Evolutionary conservation across 75 land plant genomes (phyloP), one percentile per base, ranked within the genome.

Genomic region (Ceratopteris richardii): DNA sequence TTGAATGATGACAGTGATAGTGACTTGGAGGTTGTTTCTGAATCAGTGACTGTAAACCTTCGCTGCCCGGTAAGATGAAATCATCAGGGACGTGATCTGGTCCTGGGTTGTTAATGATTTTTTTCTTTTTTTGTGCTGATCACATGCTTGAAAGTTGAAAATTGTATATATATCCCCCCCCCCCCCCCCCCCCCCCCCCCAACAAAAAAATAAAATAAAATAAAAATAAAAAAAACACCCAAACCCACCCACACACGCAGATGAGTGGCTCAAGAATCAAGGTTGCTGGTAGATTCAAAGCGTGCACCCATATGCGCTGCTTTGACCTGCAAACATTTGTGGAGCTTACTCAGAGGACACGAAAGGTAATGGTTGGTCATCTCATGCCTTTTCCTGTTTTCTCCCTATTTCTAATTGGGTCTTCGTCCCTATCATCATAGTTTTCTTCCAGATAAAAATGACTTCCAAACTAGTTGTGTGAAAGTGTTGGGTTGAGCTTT

Each of bases 201-300:
- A n/a, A n/a, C n/a, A n/a, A n/a, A n/a, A n/a, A n/a, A n/a, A n/a
- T n/a, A n/a, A n/a, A n/a, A n/a, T n/a, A n/a, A n/a, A n/a, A n/a
- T n/a, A n/a, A n/a, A n/a, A n/a, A n/a, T n/a, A n/a, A n/a, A n/a
- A n/a, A n/a, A n/a, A n/a, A n/a, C n/a, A n/a, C n/a, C n/a, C n/a
- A n/a, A n/a, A n/a, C n/a, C n/a, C n/a, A n/a, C n/a, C n/a, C n/a
- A n/a, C n/a, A n/a, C n/a, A n/a, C 65, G 44, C 71, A 87, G 99
- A 84, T 90, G 97, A 90, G 92, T 80, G 99, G 99, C 26, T 82
- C 86, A 28, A 75, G 99, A 53, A 95, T 95, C 50, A 90, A 77
- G 63, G 64, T 80, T 37, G 88, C 99, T 53, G 97, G 99, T 36
- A 72, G 99, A 31, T 95, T 95, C 58, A 90, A 78, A 65, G 93